Base-by-base conservation (phyloP, 805 yeast species). In the Ogataea zsoltii region DNA sequence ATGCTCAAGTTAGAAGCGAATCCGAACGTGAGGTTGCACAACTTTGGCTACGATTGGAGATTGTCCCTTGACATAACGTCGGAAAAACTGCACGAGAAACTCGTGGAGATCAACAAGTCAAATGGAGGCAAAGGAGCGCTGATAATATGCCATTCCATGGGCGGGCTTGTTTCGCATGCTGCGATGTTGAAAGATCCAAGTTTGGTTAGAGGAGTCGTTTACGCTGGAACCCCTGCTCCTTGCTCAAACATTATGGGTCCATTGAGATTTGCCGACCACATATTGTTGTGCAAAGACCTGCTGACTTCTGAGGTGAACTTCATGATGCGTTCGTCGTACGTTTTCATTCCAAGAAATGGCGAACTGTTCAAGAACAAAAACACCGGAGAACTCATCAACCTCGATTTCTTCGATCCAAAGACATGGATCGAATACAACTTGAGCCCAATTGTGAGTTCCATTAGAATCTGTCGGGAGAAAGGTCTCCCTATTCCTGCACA, bases 21-120 rank as follows among this genome's bases (percentile, higher is more conserved):
- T 54, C 83, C 86, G 2, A 79, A 77, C 11, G 76, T 85, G 3
- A 75, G 67, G 13, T 81, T 88, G 5, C 77, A 79, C 44, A 83
- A 85, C 45, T 91, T 83, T 66, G 95, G 96, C n/a, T 91, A 90
- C 63, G 97, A 91, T 68, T 91, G 97, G 97, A 76, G 97, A 56
- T 65, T 90, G 5, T 80, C 91, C 6, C 73, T 80, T 2, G 86
- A 80, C 33, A 62, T 81, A 4, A 67, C 74, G 15, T 69, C 86
- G 11, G 60, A 66, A 6, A 73, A 80, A 49, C 67, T 91, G n/a
- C 67, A 65, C 28, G 64, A 72, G n/a, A 72, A 71, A 39, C 62
- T 88, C 13, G 51, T 56, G 15, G 58, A 70, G 5, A 66, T 88
- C 21, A 71, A 76, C 37, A 61, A 70, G 10, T 57, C 65, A 19